Base-by-base conservation (phyloP, 768 basidiomycete species). In the Postia placenta region DNA sequence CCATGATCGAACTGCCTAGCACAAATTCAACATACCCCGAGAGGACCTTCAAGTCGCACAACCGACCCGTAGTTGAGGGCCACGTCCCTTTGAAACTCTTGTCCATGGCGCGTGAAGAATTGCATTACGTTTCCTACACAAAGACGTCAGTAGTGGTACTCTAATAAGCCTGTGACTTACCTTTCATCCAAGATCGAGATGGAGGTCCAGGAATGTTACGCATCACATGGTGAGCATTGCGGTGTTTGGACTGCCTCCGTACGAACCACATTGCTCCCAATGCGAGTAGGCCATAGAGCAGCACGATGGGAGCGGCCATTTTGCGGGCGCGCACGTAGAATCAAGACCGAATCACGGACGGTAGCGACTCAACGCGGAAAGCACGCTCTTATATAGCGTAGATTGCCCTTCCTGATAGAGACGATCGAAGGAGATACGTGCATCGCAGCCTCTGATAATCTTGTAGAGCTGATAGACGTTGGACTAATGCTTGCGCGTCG, bases 21-120 rank as follows among this genome's bases (percentile, higher is more conserved):
- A 9, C 9, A 26, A 14, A 11, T 26, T 22, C 15, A 22, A 9
- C 66, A 42, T 55, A 76, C 74, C 35, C 75, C 75, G 40, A 76
- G 74, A 49, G 75, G 69, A 4, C 74, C 75, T 30, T 71, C 55
- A 3, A 77, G 63, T 56, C 69, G 75, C 22, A 69, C 72, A 50
- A 78, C 64, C 2, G 70, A 69, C 2, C 72, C 73, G 48, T 69
- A 78, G 0, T 48, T 47, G 7, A 57, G 40, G 1, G 45, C 47
- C 1, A 65, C 47, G 2, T 50, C 9, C 2, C 45, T 39, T 5
- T 53, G 35, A 15, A 55, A 49, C 11, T 25, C 23, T 49, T 51
- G 53, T 17, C 51, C 50, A 23, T 53, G 26, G 12, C 37, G 45
- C n/a, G 45, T 15, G 20, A 55, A 26, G 12, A 55, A 30, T 20